Percentiles rank a stretch among this genome's conserved stretches.
Evolutionary conservation across 768 basidiomycete genomes (phyloP).

Genomic region (Coprinopsis sp.): DNA sequence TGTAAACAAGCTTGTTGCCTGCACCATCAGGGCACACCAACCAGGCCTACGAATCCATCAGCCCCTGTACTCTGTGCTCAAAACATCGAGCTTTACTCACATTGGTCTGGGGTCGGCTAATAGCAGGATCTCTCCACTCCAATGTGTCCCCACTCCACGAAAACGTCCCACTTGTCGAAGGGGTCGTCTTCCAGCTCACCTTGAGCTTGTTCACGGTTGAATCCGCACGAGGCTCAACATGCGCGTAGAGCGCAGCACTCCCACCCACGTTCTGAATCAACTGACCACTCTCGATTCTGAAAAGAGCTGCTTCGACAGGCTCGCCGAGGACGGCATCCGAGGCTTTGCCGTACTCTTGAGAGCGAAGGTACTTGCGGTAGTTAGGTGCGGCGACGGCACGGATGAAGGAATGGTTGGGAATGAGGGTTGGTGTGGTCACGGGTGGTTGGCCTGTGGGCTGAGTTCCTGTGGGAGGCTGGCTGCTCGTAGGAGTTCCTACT

Average conservation of each 20-base stretch:
- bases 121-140: conserved; percentile 49
- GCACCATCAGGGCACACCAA: conserved; percentile 48
- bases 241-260: conserved; percentile 43
- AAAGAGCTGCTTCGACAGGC: conserved; percentile 50
- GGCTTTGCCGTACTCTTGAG: conserved; percentile 38
- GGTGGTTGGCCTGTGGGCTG: conserved; percentile 32
- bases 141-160: conserved; percentile 55
- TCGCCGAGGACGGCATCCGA: conserved; percentile 48
- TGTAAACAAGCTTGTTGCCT: conserved; percentile 39
- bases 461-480: conserved; percentile 30
- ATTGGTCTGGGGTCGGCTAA: conserved; percentile 48
- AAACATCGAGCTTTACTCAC: conserved; percentile 26
- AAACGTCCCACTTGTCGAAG: conserved; percentile 46
- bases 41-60: conserved; percentile 38
- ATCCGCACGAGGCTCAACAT: conserved; percentile 42
- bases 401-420: conserved; percentile 50
- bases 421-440: conserved; percentile 39
- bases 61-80: not conserved
- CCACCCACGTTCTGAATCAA: conserved; percentile 46
- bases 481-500: conserved; percentile 13
- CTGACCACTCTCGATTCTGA: conserved; percentile 52
- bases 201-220: conserved; percentile 44
- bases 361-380: conserved; percentile 60
- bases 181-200: conserved; percentile 44
- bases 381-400: conserved; percentile 41